These are phyloP conservation scores for Adansonia grandidieri DNA, from an alignment of 441 rosid species.

Conservation along the genomic window DNA sequence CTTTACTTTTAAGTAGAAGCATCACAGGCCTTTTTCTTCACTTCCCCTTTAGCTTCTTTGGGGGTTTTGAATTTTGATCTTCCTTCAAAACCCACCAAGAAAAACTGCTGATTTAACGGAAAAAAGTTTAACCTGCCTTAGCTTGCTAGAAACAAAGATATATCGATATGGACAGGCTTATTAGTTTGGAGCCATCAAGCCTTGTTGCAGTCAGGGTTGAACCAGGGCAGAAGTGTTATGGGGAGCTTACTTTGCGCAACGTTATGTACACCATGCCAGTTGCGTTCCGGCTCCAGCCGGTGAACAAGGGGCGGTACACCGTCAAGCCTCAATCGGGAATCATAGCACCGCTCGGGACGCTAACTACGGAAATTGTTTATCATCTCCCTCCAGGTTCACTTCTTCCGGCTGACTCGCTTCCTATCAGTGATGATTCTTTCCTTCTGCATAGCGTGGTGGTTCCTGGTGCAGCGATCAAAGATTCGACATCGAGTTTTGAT, in stretches of 20 bases:
- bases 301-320: slow-evolving; percentile 48
- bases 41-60: slow-evolving; percentile 3
- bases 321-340: slow-evolving; percentile 61
- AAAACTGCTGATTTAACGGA: not conserved
- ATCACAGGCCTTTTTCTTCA: not conserved
- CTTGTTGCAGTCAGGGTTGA: slow-evolving; percentile 55
- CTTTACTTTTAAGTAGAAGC: slow-evolving; percentile 12
- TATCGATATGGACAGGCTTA: slow-evolving; percentile 57
- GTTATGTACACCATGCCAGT: slow-evolving; percentile 76
- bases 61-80: slow-evolving; percentile 1
- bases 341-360: slow-evolving; percentile 54
- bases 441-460: slow-evolving; percentile 64
- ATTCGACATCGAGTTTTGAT: slow-evolving; percentile 37
- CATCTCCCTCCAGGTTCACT: slow-evolving; percentile 43
- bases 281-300: slow-evolving; percentile 57
- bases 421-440: slow-evolving; percentile 50
- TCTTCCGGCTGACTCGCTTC: slow-evolving; percentile 45
- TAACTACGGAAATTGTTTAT: slow-evolving; percentile 51
- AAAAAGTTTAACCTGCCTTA: not conserved
- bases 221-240: slow-evolving; percentile 53
- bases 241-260: slow-evolving; percentile 54
- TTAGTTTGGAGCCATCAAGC: slow-evolving; percentile 62
- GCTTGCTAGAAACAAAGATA: not conserved
- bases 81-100: slow-evolving; percentile 17
- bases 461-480: slow-evolving; percentile 56